These are phyloP conservation scores for Ceratobasidium sp. DNA, from an alignment of 1,284 basidiomycete genomes.

Conservation along the genomic window DNA sequence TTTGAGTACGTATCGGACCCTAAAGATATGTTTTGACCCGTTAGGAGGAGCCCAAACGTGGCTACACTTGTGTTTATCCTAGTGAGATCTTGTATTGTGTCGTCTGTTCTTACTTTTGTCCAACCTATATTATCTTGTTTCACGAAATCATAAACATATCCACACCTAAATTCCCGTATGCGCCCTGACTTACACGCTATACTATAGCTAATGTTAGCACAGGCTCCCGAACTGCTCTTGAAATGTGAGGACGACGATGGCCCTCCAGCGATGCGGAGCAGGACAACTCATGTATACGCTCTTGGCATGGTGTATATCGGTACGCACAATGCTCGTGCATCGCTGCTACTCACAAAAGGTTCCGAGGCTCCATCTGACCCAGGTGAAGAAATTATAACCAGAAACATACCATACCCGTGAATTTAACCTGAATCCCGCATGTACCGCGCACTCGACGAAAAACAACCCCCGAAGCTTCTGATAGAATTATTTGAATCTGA, in stretches of 20 bases:
- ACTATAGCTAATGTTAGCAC: neutral
- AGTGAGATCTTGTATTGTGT: no score
- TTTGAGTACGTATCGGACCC: no score
- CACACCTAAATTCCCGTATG: no score
- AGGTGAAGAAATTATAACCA: slow-evolving; percentile 25
- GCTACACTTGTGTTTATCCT: no score
- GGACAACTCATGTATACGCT: slow-evolving; percentile 21
- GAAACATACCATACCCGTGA: slow-evolving; percentile 18
- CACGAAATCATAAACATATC: no score
- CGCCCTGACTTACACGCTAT: neutral
- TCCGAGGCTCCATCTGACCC: neutral
- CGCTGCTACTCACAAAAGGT: neutral
- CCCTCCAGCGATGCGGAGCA: neutral
- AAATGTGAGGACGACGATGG: neutral
- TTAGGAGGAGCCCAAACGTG: no score
- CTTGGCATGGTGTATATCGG: neutral
- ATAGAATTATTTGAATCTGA: neutral
- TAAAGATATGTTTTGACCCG: no score
- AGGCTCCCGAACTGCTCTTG: slow-evolving; percentile 26
- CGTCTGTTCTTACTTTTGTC: no score
- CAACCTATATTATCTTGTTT: no score
- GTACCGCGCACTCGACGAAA: neutral
- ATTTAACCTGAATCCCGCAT: neutral
- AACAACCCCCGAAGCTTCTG: slow-evolving; percentile 4
- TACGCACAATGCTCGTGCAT: slow-evolving; percentile 22